Evolutionary conservation across 345 rosid species (phyloP).

Genomic region (Euphorbia peplus): DNA sequence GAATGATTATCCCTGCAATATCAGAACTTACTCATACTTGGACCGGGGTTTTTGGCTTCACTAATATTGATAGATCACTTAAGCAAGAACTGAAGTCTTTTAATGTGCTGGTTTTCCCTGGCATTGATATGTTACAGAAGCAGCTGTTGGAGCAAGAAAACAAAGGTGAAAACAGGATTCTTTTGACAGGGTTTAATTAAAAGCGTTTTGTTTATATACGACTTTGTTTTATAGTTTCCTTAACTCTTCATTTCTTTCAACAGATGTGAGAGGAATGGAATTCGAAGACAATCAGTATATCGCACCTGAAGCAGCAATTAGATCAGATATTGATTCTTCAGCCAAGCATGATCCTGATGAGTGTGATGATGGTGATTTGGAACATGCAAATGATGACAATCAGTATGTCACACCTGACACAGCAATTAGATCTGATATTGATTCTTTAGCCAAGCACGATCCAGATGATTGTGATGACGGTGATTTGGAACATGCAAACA

Average conservation of each 20-base stretch:
- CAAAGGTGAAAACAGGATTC: conserved; percentile 21
- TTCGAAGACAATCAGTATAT: conserved; percentile 7
- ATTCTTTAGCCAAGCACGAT: too few species aligned
- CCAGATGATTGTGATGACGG: too few species aligned
- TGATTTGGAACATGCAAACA: too few species aligned
- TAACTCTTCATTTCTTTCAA: conserved; percentile 1
- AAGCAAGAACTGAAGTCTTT: conserved; percentile 29
- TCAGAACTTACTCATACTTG: conserved; percentile 31
- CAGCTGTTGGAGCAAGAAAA: conserved; percentile 30
- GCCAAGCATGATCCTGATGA: too few species aligned
- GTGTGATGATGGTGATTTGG: too few species aligned
- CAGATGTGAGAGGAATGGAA: conserved; percentile 25
- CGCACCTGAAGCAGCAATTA: conserved; percentile 25
- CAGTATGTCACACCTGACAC: conserved; percentile 23
- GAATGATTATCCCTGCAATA: conserved; percentile 31
- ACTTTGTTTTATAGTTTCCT: not conserved
- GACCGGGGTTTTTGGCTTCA: conserved; percentile 36
- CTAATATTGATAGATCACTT: conserved; percentile 19
- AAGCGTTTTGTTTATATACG: not conserved
- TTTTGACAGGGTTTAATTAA: conserved; percentile 29
- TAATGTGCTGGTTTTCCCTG: conserved; percentile 34
- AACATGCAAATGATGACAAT: too few species aligned
- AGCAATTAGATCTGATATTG: conserved; percentile 32
- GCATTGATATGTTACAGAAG: conserved; percentile 34
- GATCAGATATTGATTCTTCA: conserved; percentile 36